Conservation (phyloP, 352 stramenopile species). For the Sclerospora graminicola region DNA sequence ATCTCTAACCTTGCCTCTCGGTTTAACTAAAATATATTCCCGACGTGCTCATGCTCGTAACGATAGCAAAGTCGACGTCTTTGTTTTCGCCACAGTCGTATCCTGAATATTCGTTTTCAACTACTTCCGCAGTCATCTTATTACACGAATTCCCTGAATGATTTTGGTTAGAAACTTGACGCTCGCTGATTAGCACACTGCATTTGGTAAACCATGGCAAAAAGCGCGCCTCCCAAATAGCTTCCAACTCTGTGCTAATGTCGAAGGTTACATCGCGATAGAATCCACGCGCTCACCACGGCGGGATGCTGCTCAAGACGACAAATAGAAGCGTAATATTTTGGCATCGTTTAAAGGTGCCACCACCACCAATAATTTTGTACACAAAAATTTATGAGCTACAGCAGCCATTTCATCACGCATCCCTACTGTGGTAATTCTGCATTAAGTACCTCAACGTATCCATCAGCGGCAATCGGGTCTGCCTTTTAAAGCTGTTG, state of each 20-base stretch:
- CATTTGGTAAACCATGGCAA: constrained; percentile 57
- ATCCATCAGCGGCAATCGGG: constrained; percentile 38
- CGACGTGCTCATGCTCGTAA: constrained; percentile 66
- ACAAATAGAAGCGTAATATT: constrained; percentile 17
- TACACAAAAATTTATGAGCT: constrained; percentile 34
- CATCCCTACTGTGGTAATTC: constrained; percentile 24
- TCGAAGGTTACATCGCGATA: constrained; percentile 29
- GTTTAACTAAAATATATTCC: too few relatives aligned
- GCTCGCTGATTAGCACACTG: constrained; percentile 37
- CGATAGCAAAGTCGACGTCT: constrained; percentile 49
- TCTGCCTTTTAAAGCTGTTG: constrained; percentile 31
- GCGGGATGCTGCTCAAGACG: constrained; percentile 38
- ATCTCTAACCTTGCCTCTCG: too few relatives aligned
- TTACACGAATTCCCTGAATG: constrained; percentile 2
- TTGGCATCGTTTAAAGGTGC: constrained; percentile 12
- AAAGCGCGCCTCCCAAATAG: constrained; percentile 45
- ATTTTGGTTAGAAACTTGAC: constrained; percentile 12
- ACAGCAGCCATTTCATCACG: constrained; percentile 29
- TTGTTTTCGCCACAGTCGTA: constrained; percentile 55
- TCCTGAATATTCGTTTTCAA: constrained; percentile 20
- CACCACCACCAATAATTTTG: constrained; percentile 44
- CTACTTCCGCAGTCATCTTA: constrained; percentile 5
- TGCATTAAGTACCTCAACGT: constrained; percentile 33
- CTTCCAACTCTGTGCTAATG: constrained; percentile 16
- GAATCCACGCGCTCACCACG: constrained; percentile 35